Evolutionary conservation across 768 basidiomycete genomes (phyloP), one percentile per base, ranked within the genome.

Genomic region (Pisolithus orientalis): DNA sequence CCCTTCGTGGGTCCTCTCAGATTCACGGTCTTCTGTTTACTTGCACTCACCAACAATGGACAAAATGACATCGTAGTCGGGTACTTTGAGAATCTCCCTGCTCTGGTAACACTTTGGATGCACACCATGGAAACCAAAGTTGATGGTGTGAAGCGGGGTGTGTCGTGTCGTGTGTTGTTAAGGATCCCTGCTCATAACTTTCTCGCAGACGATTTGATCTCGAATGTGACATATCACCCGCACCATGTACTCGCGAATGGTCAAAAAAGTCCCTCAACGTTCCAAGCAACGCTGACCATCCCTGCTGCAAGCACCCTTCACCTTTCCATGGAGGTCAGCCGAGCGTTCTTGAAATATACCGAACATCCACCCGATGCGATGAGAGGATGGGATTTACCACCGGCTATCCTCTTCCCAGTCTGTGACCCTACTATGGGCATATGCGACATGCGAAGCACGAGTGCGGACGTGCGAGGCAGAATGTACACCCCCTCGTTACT

Each of bases 351-450:
- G 50, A 83, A 86, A 48, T 98, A 97, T 65, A 94, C 92, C 10
- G 94, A 98, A 62, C 94, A 98, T 65, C 93, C 88, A 9, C 93
- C 94, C 0, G 95, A 98, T 63, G 91, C 95, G 2, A 87, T 94
- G 64, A 78, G 96, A 39, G 96, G 96, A 4, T 94, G 94, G 84
- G 92, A 97, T 59, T 74, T 97, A 0, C 90, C 93, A 1, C 83
- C 89, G 0, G 94, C 90, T 2, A 80, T 96, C n/a, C 75, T 85
- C 49, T 76, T 81, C 44, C 79, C 77, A 0, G 49, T 64, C 5
- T 13, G 38, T 11, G 7, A 24, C 27, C 44, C 9, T 21, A 17
- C 32, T 13, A 44, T 34, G 8, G 25, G 39, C 10, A 34, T 2
- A 10, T 38, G 48, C 5, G 39, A 13, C 38, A 14, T 42, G 28